Evolutionary conservation across 768 basidiomycete genomes (phyloP), one percentile per base, ranked within the genome.

Genomic region (Pulveroboletus sp.): DNA sequence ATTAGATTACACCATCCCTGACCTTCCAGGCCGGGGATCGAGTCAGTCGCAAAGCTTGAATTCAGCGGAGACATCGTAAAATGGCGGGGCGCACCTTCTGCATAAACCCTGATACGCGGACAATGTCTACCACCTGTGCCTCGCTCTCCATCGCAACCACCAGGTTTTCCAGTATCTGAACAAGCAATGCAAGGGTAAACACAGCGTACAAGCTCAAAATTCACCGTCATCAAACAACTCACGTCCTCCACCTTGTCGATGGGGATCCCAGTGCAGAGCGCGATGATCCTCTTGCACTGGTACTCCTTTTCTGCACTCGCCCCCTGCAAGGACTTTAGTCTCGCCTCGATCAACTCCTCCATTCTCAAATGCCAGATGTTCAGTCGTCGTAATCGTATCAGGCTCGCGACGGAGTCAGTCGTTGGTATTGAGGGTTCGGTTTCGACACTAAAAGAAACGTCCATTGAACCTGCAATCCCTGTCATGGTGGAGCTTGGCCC

Each of bases 171-270:
- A 95, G 74, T 82, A 90, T 86, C 85, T 90, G 60, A 43, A 55
- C 58, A 49, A 52, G 46, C 47, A 56, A 45, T 40, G 52, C 49
- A 62, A 52, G 46, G 38, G 59, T 67, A 68, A 67, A 66, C 61
- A 59, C 49, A 49, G 49, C 37, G 30, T 43, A 53, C 51, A 54
- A 33, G 39, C 41, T 41, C 50, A 49, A 52, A 26, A 50, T 49
- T 39, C 49, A 47, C 43, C 47, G 47, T 49, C 57, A 46, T 54
- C 52, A 49, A 39, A 45, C 37, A n/a, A 78, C 86, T 76, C 66
- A 94, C 93, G 63, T 84, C 83, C 66, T 96, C 95, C 45, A 98
- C 87, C 67, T 86, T 83, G 60, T 95, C 92, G 39, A 89, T 76
- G 2, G 88, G 81, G 41, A 93, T 84, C 18, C 89, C 88, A 4